Evolutionary conservation across 2,329 filamentous ascomycete genomes (phyloP).

Genomic region (Ophiocordyceps australis): DNA sequence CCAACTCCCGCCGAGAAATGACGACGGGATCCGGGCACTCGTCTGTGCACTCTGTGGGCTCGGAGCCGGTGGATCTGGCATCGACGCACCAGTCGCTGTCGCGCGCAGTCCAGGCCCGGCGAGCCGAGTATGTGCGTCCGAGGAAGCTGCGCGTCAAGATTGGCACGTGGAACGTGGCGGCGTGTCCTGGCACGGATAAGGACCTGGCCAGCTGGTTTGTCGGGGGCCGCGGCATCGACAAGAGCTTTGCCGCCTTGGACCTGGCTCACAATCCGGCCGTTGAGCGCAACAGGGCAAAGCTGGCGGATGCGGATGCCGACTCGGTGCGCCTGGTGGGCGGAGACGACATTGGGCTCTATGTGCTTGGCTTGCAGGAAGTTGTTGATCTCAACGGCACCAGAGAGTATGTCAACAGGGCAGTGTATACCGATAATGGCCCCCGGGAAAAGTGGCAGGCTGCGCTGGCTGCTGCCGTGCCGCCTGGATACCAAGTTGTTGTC

Average conservation of each 20-base stretch:
- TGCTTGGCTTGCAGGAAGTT: slow-evolving; percentile 80
- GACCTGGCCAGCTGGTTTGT: slow-evolving; percentile 85
- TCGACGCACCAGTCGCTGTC: slow-evolving; percentile 40
- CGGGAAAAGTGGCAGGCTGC: slow-evolving; percentile 68
- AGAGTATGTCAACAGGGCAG: slow-evolving; percentile 49
- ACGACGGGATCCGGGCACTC: slow-evolving; percentile 9
- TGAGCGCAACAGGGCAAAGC: slow-evolving; percentile 13
- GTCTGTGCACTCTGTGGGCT: slow-evolving; percentile 13
- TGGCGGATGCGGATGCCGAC: slow-evolving; percentile 13
- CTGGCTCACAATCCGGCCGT: slow-evolving; percentile 20
- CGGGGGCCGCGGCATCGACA: slow-evolving; percentile 50
- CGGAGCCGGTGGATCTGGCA: slow-evolving; percentile 23
- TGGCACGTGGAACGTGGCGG: slow-evolving; percentile 89
- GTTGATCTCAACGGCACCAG: slow-evolving; percentile 67
- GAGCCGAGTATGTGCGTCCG: slow-evolving; percentile 60
- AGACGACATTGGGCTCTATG: slow-evolving; percentile 72
- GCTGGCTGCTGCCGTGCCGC: slow-evolving; percentile 54
- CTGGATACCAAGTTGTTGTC: slow-evolving; percentile 58
- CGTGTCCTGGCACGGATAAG: slow-evolving; percentile 66
- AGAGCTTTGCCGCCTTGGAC: slow-evolving; percentile 37
- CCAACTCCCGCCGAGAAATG: slow-evolving; percentile 7
- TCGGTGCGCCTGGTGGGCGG: slow-evolving; percentile 30
- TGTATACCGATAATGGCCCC: slow-evolving; percentile 54
- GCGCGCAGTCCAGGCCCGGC: slow-evolving; percentile 50
- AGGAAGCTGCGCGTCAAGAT: slow-evolving; percentile 71